Evolutionary conservation across 257 asterid species (phyloP).

Genomic region (Lycium barbarum): DNA sequence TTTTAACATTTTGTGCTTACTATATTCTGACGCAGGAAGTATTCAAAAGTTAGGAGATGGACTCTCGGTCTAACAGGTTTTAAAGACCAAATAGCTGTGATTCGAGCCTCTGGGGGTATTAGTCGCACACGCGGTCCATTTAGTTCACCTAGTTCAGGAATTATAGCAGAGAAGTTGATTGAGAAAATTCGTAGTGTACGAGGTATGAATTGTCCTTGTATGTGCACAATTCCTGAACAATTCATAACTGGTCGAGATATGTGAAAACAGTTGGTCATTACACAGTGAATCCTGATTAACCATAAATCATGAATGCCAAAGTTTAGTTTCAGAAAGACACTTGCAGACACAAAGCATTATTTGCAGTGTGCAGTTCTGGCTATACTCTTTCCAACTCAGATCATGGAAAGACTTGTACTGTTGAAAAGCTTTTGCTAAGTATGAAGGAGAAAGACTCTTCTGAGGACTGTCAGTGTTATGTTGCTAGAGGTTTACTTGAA

Average conservation of each 20-base stretch:
- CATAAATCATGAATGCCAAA: not conserved
- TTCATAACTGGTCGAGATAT: not conserved
- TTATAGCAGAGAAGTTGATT: constrained; percentile 83
- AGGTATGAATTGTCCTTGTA: constrained; percentile 56
- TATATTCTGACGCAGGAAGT: constrained; percentile 57
- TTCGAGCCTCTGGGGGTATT: constrained; percentile 98
- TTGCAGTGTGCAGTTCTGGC: constrained; percentile 11
- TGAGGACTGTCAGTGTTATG: not conserved
- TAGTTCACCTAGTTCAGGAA: constrained; percentile 76
- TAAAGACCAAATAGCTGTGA: constrained; percentile 76
- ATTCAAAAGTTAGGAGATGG: constrained; percentile 80
- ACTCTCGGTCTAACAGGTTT: constrained; percentile 85
- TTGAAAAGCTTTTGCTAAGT: constrained; percentile 1
- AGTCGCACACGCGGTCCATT: constrained; percentile 75
- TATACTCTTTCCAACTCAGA: constrained; percentile 17
- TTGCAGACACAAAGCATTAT: not conserved
- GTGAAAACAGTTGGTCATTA: constrained; percentile 7
- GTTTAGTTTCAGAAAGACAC: constrained; percentile 1
- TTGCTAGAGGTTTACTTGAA: not conserved
- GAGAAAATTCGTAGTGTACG: constrained; percentile 81
- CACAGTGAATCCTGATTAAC: constrained; percentile 10
- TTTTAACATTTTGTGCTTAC: not conserved
- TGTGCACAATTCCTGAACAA: not conserved
- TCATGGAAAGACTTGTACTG: not conserved
- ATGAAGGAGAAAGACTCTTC: not conserved